These are phyloP conservation scores for Astrephomene gubernaculifera DNA, from an alignment of 139 green algal genomes.

Conservation along the genomic window DNA sequence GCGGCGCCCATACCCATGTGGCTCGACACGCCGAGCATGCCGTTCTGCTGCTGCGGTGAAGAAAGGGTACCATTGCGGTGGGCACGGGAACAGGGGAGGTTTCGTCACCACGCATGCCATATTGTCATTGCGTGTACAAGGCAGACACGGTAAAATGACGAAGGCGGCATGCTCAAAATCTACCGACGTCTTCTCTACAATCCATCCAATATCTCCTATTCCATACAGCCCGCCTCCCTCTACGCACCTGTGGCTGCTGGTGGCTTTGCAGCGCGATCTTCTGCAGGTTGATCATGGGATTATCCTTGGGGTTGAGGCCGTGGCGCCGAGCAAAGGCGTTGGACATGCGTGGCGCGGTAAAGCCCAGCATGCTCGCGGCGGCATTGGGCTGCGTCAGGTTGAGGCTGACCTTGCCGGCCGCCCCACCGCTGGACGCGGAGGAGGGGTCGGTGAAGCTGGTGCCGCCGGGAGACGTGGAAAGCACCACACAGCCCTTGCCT, in stretches of 20 bases:
- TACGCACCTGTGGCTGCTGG: not conserved
- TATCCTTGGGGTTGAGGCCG: slow-evolving; percentile 77
- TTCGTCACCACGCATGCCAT: too few species aligned
- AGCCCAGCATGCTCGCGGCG: slow-evolving; percentile 40
- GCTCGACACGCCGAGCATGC: not conserved
- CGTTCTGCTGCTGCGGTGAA: not conserved
- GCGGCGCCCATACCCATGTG: not conserved
- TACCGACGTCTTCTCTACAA: too few species aligned
- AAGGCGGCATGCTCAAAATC: too few species aligned
- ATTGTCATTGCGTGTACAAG: too few species aligned
- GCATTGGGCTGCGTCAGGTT: slow-evolving; percentile 46
- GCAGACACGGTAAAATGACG: too few species aligned
- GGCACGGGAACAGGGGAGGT: too few species aligned
- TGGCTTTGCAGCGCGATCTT: slow-evolving; percentile 61
- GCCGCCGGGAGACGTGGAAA: too few species aligned
- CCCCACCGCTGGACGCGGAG: not conserved
- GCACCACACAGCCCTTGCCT: too few species aligned
- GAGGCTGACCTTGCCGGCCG: not conserved
- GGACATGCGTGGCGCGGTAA: slow-evolving; percentile 73
- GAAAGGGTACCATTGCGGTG: too few species aligned
- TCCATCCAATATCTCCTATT: too few species aligned
- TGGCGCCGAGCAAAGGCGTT: slow-evolving; percentile 85
- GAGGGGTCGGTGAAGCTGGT: too few species aligned
- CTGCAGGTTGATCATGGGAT: slow-evolving; percentile 69
- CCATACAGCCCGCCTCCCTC: too few species aligned